A percentile compares a stretch with the other conserved stretches of the same genome.
phyloP scores from a whole-genome alignment of 2,329 filamentous ascomycete genomes.

The Thelonectria olida region DNA sequence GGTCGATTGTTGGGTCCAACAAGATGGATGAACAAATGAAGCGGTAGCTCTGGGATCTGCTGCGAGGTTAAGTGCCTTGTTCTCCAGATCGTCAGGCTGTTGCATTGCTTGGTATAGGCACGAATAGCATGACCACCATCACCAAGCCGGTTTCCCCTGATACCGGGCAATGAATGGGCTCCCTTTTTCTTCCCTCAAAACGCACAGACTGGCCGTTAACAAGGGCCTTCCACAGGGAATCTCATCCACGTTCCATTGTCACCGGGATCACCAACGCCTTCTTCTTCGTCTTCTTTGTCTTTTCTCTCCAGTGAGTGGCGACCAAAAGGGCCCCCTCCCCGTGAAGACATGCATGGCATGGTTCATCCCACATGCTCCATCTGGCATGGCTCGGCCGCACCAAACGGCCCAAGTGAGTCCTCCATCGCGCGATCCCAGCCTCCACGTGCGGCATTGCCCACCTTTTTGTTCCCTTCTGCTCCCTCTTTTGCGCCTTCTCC shows the following conservation, averaged over 20 bases:
- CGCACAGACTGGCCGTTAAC: neutral
- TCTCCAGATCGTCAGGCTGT: no score
- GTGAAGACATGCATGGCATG: conserved; percentile 27
- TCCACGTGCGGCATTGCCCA: conserved; percentile 22
- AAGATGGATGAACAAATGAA: no score
- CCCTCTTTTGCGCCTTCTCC: conserved; percentile 5
- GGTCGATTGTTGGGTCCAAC: no score
- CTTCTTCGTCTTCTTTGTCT: no score
- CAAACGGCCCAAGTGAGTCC: conserved; percentile 18
- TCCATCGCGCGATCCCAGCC: conserved; percentile 33
- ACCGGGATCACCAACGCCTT: neutral
- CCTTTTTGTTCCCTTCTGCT: conserved; percentile 13
- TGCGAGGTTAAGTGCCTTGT: no score
- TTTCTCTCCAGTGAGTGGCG: no score
- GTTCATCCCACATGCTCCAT: conserved; percentile 38
- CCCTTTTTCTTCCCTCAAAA: neutral
- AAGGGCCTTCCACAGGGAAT: neutral
- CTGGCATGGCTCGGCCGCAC: conserved; percentile 30
- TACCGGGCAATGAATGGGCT: no score
- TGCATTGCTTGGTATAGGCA: no score
- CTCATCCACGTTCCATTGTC: conserved; percentile 1
- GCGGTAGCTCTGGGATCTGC: no score
- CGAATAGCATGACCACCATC: no score
- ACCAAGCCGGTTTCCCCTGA: neutral
- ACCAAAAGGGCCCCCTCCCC: conserved; percentile 20